These are phyloP conservation scores for Fusarium sp. DNA, from an alignment of 2,329 filamentous ascomycete species.

Conservation along the genomic window DNA sequence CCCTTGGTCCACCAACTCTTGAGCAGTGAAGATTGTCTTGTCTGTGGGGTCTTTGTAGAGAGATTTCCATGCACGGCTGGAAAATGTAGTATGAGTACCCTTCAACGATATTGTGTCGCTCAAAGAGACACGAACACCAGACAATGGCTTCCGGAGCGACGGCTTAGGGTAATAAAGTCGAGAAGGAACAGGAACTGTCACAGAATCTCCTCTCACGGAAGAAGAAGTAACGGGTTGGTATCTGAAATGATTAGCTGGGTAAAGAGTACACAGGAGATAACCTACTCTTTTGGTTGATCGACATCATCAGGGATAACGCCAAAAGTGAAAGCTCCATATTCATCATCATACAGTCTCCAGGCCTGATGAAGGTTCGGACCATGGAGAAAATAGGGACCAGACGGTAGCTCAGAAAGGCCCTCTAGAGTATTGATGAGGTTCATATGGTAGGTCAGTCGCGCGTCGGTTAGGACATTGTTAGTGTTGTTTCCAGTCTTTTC, in stretches of 20 bases:
- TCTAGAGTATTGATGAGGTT: conserved; percentile 26
- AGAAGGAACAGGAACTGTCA: conserved; percentile 53
- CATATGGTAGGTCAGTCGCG: conserved; percentile 39
- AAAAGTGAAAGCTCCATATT: conserved; percentile 50
- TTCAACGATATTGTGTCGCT: conserved; percentile 50
- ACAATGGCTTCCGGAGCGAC: conserved; percentile 49
- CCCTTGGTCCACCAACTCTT: conserved; percentile 68
- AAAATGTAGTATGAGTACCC: conserved; percentile 67
- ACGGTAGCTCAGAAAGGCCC: conserved; percentile 48
- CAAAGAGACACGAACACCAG: conserved; percentile 52
- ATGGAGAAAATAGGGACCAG: conserved; percentile 56
- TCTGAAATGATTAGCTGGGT: conserved; percentile 37
- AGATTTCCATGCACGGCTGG: conserved; percentile 67
- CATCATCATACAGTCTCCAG: conserved; percentile 55
- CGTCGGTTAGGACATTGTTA: background rate
- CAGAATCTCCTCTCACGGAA: conserved; percentile 42
- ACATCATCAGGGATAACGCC: conserved; percentile 53
- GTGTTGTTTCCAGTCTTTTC: conserved; percentile 50
- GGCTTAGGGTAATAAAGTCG: conserved; percentile 49
- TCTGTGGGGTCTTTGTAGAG: conserved; percentile 54
- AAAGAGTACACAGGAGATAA: background rate
- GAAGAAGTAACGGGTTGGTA: conserved; percentile 48
- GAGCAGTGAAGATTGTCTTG: conserved; percentile 48
- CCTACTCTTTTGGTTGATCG: conserved; percentile 44
- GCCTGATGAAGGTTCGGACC: conserved; percentile 56